Base-by-base conservation (phyloP, 306 rosid species). In the Cajanus cajan region DNA sequence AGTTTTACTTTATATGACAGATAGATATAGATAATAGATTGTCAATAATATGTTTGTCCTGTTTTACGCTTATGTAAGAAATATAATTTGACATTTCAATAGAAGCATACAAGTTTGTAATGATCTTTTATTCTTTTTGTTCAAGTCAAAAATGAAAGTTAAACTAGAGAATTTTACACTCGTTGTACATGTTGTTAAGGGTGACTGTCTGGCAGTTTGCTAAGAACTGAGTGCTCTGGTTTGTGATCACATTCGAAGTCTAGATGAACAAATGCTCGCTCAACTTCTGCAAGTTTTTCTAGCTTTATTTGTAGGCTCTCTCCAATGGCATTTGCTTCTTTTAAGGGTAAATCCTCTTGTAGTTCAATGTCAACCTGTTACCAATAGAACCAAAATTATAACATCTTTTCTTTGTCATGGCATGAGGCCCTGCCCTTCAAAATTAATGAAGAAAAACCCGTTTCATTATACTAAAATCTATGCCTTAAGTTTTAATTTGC, bases 191-290 rank as follows among this genome's bases (percentile, higher is more conserved):
- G n/a, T 2, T 8, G 7, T 50, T 12, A 59, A 52, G 92, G 81
- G 55, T 81, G 68, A 64, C 18, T 83, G 77, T 74, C 86, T 4
- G 97, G 97, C 71, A 93, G 80, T 77, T 81, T 85, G 82, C 18
- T 10, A 50, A 86, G 96, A 50, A 93, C 88, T 11, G 84, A 82
- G 81, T 93, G 97, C 76, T 93, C 97, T 19, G 97, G 97, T 64
- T 93, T 93, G 84, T 93, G 97, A 4, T 90, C 96, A 39, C 97
- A 93, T 82, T 93, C 97, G 9, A 86, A 93, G 86, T 93, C 97
- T 5, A 93, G 87, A 82, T 93, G 97, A 82, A 93, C 97, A 72
- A 90, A 93, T 73, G 86, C 86, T 9, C 86, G 80, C 81, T 92
- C 96, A 9, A 90, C 96, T 78, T 90, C 97, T 13, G 91, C 86